Conservation (phyloP, 192 early-diverging fungal genomes). For the Geranomyces variabilis region DNA sequence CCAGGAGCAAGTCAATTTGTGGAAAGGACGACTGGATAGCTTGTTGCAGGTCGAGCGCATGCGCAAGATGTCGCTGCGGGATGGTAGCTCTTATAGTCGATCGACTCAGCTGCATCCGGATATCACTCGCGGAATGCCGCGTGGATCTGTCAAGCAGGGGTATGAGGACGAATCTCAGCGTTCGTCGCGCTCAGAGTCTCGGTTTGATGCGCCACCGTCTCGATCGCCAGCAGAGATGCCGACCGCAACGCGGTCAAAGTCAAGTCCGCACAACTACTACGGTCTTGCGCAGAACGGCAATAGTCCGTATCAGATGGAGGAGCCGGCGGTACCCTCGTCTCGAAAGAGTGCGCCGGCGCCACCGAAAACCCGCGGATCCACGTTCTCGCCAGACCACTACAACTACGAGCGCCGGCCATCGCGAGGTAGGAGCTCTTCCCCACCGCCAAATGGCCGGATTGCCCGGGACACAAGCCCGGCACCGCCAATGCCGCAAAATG, state of each 20-base stretch:
- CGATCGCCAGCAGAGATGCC: constrained; percentile 4
- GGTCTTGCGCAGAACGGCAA: neutral
- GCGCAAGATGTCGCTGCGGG: constrained; percentile 23
- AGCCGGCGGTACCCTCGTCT: neutral
- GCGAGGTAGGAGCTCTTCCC: constrained; percentile 23
- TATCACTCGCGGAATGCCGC: constrained; percentile 22
- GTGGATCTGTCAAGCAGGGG: neutral
- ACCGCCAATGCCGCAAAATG: constrained; percentile 17
- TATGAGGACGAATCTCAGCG: constrained; percentile 11
- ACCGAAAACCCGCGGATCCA: no score
- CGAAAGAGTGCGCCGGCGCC: constrained; percentile 26
- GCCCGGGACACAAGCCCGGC: constrained; percentile 21
- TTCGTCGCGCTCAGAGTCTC: neutral
- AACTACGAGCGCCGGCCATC: neutral
- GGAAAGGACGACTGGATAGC: constrained; percentile 77
- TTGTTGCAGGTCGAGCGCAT: constrained; percentile 46
- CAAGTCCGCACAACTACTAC: constrained; percentile 41
- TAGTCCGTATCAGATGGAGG: neutral
- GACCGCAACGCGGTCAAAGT: constrained; percentile 29
- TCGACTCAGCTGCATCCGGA: constrained; percentile 33
- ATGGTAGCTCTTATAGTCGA: constrained; percentile 18
- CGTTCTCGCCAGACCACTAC: no score
- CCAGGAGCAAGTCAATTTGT: constrained; percentile 89
- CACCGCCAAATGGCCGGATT: neutral
- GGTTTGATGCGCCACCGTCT: neutral